Evolutionary conservation across 495 filamentous ascomycete species (phyloP).

Genomic region (Neurospora sp.): DNA sequence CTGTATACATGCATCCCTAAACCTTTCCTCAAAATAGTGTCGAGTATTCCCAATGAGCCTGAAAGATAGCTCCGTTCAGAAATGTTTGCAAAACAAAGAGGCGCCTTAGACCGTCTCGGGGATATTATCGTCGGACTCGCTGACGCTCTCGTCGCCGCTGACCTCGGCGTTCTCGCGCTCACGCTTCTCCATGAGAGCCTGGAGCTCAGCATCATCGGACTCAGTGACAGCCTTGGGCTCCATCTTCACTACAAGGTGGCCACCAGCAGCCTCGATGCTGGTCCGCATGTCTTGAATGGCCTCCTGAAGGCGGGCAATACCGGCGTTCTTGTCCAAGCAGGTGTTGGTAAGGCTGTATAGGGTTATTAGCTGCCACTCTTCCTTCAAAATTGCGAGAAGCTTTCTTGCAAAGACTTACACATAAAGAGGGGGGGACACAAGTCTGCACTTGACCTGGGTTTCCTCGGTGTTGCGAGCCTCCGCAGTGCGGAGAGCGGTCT

Average conservation of each 20-base stretch:
- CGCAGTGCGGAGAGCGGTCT: conserved; percentile 74
- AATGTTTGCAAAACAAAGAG: not conserved
- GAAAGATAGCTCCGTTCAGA: not conserved
- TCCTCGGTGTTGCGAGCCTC: conserved; percentile 83
- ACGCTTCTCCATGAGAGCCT: conserved; percentile 97
- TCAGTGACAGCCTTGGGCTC: conserved; percentile 97
- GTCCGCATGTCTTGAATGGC: conserved; percentile 75
- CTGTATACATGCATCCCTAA: not conserved
- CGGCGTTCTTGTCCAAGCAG: conserved; percentile 82
- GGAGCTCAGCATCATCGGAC: conserved; percentile 91
- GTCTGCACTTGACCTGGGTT: conserved; percentile 90
- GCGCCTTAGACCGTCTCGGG: conserved; percentile 34
- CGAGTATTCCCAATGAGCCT: not conserved
- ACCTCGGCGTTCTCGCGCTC: conserved; percentile 96
- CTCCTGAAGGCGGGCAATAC: conserved; percentile 72
- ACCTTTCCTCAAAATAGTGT: not conserved
- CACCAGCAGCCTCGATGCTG: conserved; percentile 64
- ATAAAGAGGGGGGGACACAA: conserved; percentile 91
- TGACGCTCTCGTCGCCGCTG: conserved; percentile 89
- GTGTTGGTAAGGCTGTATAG: conserved; percentile 61
- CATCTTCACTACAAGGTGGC: conserved; percentile 84
- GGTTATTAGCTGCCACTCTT: not conserved
- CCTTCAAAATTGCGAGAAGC: not conserved
- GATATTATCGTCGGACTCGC: conserved; percentile 77
- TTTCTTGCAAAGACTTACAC: conserved; percentile 38